Percentiles rank a stretch among this genome's conserved stretches.
Conservation (phyloP, 202 grass and related monocot genomes). For the Panicum hallii region DNA sequence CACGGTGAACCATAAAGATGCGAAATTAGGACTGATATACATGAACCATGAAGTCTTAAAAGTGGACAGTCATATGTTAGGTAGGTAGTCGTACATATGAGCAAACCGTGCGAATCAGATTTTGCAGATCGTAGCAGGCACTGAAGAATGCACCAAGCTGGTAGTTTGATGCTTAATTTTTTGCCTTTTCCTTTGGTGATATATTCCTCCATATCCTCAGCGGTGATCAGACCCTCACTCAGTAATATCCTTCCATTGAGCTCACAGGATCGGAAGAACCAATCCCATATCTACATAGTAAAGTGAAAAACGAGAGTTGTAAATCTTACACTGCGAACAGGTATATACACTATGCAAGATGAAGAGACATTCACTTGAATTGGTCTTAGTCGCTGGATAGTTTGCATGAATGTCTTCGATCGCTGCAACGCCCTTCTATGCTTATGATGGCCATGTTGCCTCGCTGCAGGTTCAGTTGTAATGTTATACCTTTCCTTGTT, state of each 20-base stretch:
- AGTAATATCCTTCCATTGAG: slow-evolving; percentile 85
- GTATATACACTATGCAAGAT: neutral
- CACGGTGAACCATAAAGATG: neutral
- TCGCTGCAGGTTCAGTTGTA: slow-evolving; percentile 25
- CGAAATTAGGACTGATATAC: neutral
- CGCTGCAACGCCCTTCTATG: slow-evolving; percentile 46
- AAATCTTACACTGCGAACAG: neutral
- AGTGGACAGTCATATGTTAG: neutral
- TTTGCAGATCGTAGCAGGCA: slow-evolving; percentile 84
- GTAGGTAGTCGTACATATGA: slow-evolving; percentile 66
- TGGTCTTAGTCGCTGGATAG: slow-evolving; percentile 72
- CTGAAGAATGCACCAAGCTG: slow-evolving; percentile 86
- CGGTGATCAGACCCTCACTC: slow-evolving; percentile 67
- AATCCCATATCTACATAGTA: slow-evolving; percentile 84
- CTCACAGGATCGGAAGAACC: slow-evolving; percentile 95
- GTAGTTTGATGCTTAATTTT: slow-evolving; percentile 74
- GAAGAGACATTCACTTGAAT: slow-evolving; percentile 61
- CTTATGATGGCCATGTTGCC: slow-evolving; percentile 40
- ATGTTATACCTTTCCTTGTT: slow-evolving; percentile 39
- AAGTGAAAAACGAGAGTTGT: neutral
- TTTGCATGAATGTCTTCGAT: slow-evolving; percentile 66
- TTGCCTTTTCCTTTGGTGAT: slow-evolving; percentile 72
- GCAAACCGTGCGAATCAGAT: slow-evolving; percentile 59
- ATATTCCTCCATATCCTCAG: slow-evolving; percentile 69
- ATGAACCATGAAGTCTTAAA: slow-evolving; percentile 9